Base-by-base conservation (phyloP, 148 eudicot genomes). In the Rhododendron williamsianum region DNA sequence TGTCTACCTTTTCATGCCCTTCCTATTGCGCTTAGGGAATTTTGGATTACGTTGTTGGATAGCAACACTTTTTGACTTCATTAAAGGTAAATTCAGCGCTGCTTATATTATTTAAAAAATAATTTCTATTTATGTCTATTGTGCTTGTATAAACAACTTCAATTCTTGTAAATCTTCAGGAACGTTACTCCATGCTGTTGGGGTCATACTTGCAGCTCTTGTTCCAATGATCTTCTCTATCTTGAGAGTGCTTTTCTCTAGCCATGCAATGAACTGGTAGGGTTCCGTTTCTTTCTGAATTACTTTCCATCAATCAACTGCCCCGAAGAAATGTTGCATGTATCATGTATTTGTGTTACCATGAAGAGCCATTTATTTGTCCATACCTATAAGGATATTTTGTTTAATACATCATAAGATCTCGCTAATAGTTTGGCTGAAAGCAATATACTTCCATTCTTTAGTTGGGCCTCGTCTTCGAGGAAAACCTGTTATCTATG, bases 251-350 rank as follows among this genome's bases (percentile, higher is more conserved):
- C 87, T 94, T 58, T 92, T 94, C 89, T 85, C 92, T 76, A 84
- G 89, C 52, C 90, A 92, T 69, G 87, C 98, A 60, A 97, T 97
- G 99, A 90, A 92, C 91, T 97, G 99, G 99, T 97, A 87, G 80
- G 94, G 74, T 41, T 82, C 56, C 82, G 54, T 81, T 63, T 81
- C 79, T 82, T 38, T 79, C 78, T 51, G 27, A 9, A 48, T 83
- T 56, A 80, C 73, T 56, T 76, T 41, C 52, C 78, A 41, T 58
- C 33, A 36, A 72, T 56, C 16, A 43, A 51, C 30, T 46, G 58
- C 27, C 78, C 10, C 10, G 5, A 45, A 46, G 25, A 25, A 30
- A 69, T 67, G 60, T 48, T 71, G 58, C 27, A 30, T 48, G 13
- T 83, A 23, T 49, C 5, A 1, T 10, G 73, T 67, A 67, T 67